A percentile compares a stretch with the other conserved stretches of the same genome.
Evolutionary conservation across 257 asterid species (phyloP).

Genomic region (Euphrasia confusa): DNA sequence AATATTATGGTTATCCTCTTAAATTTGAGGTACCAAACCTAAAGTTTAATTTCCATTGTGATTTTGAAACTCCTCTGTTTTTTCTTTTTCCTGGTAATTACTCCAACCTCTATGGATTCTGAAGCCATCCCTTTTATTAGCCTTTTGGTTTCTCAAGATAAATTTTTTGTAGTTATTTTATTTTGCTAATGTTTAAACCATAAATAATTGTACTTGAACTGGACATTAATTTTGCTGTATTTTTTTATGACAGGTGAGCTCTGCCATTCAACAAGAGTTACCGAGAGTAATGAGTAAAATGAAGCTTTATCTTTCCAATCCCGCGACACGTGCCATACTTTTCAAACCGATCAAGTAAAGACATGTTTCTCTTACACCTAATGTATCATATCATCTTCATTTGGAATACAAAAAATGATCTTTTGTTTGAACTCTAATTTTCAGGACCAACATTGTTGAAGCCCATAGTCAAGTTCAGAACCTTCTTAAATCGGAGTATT

Average conservation of each 20-base stretch:
- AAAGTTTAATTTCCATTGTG: too few relatives aligned
- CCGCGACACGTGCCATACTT: conserved; percentile 87
- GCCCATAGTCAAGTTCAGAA: conserved; percentile 76
- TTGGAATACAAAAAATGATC: background rate
- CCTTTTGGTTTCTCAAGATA: too few relatives aligned
- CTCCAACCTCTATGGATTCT: too few relatives aligned
- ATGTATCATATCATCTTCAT: background rate
- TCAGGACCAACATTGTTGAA: conserved; percentile 90
- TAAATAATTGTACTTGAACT: background rate
- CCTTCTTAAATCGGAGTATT: conserved; percentile 71
- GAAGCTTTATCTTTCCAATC: conserved; percentile 96
- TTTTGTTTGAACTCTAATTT: conserved; percentile 16
- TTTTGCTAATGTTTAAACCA: too few relatives aligned
- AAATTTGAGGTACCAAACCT: too few relatives aligned
- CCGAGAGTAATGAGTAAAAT: conserved; percentile 74
- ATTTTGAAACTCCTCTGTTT: too few relatives aligned
- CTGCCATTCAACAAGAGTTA: conserved; percentile 76
- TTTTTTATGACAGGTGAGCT: conserved; percentile 46
- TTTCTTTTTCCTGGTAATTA: too few relatives aligned
- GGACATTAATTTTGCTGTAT: background rate
- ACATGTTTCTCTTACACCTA: background rate
- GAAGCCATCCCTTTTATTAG: too few relatives aligned
- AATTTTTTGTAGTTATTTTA: too few relatives aligned
- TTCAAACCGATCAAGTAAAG: conserved; percentile 94
- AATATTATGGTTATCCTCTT: too few relatives aligned